A percentile compares a stretch with the other conserved stretches of the same genome.
Conservation (phyloP, 176 grass and related monocot species). For the Cenchrus americanus region DNA sequence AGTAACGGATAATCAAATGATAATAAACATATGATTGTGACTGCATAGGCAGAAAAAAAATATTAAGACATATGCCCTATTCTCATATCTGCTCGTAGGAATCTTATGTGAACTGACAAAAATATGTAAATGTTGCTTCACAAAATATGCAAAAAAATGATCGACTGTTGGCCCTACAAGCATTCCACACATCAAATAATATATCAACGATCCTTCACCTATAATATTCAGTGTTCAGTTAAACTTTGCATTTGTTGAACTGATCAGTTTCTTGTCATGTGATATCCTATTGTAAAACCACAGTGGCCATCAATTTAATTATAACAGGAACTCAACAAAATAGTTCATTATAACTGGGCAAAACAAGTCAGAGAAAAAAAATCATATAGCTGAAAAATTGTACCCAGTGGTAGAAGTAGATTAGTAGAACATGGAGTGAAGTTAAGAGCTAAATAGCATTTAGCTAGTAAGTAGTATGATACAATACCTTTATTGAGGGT, state of each 20-base stretch:
- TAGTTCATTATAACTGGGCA: not conserved
- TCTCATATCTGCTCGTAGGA: not conserved
- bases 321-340: not conserved
- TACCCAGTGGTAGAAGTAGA: not conserved
- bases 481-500: not conserved
- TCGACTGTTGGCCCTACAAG: not conserved
- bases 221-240: not conserved
- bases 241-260: not conserved
- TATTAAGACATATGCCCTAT: not conserved
- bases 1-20: not conserved
- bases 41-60: not conserved
- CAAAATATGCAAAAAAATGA: not conserved
- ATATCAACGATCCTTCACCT: not conserved
- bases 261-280: not conserved
- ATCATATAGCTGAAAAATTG: not conserved
- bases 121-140: not conserved
- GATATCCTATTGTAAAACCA: not conserved
- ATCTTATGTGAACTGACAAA: slow-evolving; percentile 12
- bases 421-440: not conserved
- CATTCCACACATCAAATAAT: not conserved
- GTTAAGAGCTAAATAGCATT: slow-evolving; percentile 17
- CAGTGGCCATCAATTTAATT: not conserved
- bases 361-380: not conserved
- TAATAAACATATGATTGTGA: not conserved
- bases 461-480: not conserved